Base-by-base conservation (phyloP, 2,329 filamentous ascomycete genomes). In the Fusarium sp. region DNA sequence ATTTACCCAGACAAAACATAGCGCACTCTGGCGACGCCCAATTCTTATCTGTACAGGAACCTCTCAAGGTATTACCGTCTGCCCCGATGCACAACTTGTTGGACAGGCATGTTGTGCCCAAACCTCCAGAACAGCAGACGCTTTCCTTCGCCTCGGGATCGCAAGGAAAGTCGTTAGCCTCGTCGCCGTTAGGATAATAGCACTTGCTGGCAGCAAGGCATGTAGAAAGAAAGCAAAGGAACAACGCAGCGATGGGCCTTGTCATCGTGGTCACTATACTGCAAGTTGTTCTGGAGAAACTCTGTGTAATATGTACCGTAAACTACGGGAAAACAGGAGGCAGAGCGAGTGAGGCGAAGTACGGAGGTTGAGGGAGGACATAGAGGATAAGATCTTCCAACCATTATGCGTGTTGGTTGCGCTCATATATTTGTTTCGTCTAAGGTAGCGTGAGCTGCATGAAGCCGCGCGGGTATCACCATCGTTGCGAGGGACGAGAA, bases 11-110 rank as follows among this genome's bases (percentile, higher is more conserved):
- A 25, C 66, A 72, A 23, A 61, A 71, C 55, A 67, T 48, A 16
- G 57, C 60, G 49, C 74, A 74, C 42, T 71, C 66, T 0, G 69
- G 50, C 1, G 71, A 72, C 34, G 45, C 50, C 69, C 68, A 76
- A 20, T 66, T 56, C 41, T 70, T 48, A 53, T 76, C 72, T 2
- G 74, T 74, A 54, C 74, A 76, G 1, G 74, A 72, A 3, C 72
- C 74, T 46, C 72, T 64, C 6, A 75, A 49, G 1, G 68, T 47
- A 27, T 74, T 73, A 7, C 73, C 73, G 5, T 76, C 50, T 1
- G 56, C 49, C 3, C 66, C 60, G 16, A 54, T 51, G 37, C 71
- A 75, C 7, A 75, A 27, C 56, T 71, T 71, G 54, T 73, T 75
- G 13, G 69, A 68, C 3, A 74, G 42, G 40, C 73, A 76, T 12